phyloP scores from a whole-genome alignment of 148 eudicot species.

The Rhododendron williamsianum region DNA sequence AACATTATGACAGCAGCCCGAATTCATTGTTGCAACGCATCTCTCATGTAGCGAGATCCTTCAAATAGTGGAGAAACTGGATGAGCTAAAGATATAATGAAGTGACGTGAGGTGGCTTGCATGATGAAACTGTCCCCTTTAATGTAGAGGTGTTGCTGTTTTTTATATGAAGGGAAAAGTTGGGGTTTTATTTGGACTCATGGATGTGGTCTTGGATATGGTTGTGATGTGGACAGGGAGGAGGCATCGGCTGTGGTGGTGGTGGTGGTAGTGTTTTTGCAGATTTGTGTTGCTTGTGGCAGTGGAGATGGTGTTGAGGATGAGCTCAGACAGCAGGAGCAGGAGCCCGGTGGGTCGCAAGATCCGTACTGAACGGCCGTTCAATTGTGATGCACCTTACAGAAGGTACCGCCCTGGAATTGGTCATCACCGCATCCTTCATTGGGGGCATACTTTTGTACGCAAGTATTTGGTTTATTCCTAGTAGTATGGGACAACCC shows the following conservation, averaged over 20 bases:
- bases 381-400: conserved; percentile 89
- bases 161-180: conserved; percentile 29
- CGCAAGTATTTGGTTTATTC: too few species aligned
- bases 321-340: conserved; percentile 74
- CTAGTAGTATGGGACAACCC: too few species aligned
- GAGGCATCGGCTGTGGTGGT: conserved; percentile 51
- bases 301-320: conserved; percentile 29
- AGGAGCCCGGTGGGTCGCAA: conserved; percentile 81
- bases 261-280: conserved; percentile 43
- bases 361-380: conserved; percentile 63
- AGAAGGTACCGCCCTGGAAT: conserved; percentile 43
- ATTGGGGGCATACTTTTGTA: too few species aligned
- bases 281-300: conserved; percentile 33
- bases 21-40: too few species aligned
- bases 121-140: conserved; percentile 25
- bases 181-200: conserved; percentile 30
- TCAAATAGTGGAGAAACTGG: too few species aligned
- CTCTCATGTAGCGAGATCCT: too few species aligned
- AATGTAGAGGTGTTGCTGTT: conserved; percentile 27
- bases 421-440: too few species aligned
- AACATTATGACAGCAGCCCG: too few species aligned
- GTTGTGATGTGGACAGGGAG: conserved; percentile 57
- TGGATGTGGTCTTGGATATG: conserved; percentile 55
- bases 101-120: conserved; percentile 31
- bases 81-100: too few species aligned